Conservation (phyloP, 768 basidiomycete genomes). For the Lactarius psammicola region DNA sequence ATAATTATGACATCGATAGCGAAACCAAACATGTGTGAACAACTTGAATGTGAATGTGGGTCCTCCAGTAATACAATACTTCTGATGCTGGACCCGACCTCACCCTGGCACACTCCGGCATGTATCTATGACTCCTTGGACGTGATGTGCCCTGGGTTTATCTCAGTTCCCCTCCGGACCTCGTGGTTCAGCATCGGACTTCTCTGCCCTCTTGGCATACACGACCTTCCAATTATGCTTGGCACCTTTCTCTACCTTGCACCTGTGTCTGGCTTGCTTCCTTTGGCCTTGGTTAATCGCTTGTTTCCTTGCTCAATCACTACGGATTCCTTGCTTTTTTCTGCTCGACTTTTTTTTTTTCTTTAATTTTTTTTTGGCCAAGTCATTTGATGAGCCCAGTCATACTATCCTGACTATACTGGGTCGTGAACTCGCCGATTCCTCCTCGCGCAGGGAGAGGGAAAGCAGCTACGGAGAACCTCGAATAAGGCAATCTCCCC, state of each 20-base stretch:
- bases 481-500: neutral
- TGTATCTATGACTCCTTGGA: neutral
- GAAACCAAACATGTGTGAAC: neutral
- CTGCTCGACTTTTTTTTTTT: neutral
- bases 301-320: neutral
- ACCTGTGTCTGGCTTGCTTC: neutral
- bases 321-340: neutral
- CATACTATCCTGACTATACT: neutral
- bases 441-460: neutral
- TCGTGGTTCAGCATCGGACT: neutral
- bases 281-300: neutral
- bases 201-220: too few species aligned
- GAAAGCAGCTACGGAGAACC: neutral
- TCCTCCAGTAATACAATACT: neutral
- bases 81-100: neutral
- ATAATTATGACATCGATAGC: neutral
- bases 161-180: neutral
- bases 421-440: neutral
- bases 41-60: neutral
- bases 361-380: too few species aligned
- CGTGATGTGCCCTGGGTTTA: neutral
- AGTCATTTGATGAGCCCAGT: neutral
- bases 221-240: neutral
- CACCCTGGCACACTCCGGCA: neutral
- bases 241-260: neutral